These are phyloP conservation scores for Cymbidium sinense DNA, from an alignment of 106 monocot species.

Conservation along the genomic window DNA sequence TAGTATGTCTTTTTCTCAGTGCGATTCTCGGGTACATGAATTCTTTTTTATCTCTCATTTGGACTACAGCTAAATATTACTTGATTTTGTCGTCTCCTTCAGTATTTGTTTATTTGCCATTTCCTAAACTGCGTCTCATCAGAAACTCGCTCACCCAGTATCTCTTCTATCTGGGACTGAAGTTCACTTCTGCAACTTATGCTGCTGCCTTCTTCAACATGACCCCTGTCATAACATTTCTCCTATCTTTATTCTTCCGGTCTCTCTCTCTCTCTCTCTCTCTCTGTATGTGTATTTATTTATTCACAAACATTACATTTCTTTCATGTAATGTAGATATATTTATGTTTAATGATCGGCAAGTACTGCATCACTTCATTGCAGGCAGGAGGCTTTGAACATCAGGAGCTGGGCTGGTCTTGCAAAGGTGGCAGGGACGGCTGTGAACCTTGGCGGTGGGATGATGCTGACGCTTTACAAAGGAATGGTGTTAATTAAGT, in stretches of 20 bases:
- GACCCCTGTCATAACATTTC: conserved; percentile 57
- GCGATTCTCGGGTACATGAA: conserved; percentile 49
- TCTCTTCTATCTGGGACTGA: conserved; percentile 46
- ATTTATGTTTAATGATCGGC: no score
- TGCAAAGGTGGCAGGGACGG: neutral
- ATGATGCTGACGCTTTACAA: neutral
- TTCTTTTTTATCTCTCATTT: neutral
- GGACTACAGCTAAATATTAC: no score
- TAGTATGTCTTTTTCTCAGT: conserved; percentile 40
- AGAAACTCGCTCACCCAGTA: conserved; percentile 56
- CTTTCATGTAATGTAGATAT: no score
- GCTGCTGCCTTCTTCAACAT: conserved; percentile 58
- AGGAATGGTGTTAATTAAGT: neutral
- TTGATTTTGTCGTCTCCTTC: no score
- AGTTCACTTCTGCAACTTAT: conserved; percentile 53
- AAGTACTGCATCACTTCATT: neutral
- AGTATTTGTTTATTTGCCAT: no score
- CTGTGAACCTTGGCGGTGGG: neutral
- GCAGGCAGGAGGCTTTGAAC: neutral
- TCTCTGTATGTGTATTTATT: no score
- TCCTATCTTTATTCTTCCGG: conserved; percentile 40
- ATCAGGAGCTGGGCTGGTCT: neutral
- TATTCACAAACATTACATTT: no score
- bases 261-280: conserved; percentile 10
- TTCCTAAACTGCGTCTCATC: neutral